A percentile compares a stretch with the other conserved stretches of the same genome.
These are phyloP conservation scores for Fusarium sp. DNA, from an alignment of 2,329 filamentous ascomycete genomes.

Conservation along the genomic window DNA sequence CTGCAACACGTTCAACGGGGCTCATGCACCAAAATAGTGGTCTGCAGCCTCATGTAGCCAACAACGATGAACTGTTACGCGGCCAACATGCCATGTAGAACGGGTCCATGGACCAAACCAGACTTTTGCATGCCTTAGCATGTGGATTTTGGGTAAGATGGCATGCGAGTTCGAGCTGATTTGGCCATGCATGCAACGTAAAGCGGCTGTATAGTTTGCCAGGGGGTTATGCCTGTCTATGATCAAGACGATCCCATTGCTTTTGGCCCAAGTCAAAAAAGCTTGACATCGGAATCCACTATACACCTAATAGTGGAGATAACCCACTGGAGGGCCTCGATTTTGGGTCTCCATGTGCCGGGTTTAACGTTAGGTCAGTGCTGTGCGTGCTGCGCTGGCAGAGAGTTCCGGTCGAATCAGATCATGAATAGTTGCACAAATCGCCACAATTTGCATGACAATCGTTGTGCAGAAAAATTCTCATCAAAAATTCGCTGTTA, in stretches of 20 bases:
- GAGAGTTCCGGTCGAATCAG: conserved; percentile 14
- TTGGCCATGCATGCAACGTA: conserved; percentile 27
- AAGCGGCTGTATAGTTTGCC: conserved; percentile 6
- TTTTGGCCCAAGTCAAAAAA: conserved; percentile 19
- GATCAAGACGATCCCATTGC: conserved; percentile 3
- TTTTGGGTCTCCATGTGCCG: conserved; percentile 1
- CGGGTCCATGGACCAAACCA: conserved; percentile 12
- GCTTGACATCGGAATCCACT: neutral
- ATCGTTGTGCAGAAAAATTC: neutral
- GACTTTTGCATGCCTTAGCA: conserved; percentile 21
- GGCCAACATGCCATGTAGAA: conserved; percentile 21
- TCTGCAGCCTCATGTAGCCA: conserved; percentile 22
- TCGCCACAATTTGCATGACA: conserved; percentile 23
- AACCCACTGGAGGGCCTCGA: conserved; percentile 26
- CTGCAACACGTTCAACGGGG: conserved; percentile 14
- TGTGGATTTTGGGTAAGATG: conserved; percentile 11
- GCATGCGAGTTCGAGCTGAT: conserved; percentile 26
- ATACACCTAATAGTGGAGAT: conserved; percentile 23
- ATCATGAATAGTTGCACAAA: neutral
- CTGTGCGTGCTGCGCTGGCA: neutral
- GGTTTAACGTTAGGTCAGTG: conserved; percentile 7
- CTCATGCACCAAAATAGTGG: conserved; percentile 15
- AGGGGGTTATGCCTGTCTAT: neutral
- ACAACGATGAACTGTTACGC: conserved; percentile 16
- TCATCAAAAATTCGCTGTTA: neutral